These are phyloP conservation scores for Sonneratia caseolaris DNA, from an alignment of 345 rosid genomes.

Conservation along the genomic window DNA sequence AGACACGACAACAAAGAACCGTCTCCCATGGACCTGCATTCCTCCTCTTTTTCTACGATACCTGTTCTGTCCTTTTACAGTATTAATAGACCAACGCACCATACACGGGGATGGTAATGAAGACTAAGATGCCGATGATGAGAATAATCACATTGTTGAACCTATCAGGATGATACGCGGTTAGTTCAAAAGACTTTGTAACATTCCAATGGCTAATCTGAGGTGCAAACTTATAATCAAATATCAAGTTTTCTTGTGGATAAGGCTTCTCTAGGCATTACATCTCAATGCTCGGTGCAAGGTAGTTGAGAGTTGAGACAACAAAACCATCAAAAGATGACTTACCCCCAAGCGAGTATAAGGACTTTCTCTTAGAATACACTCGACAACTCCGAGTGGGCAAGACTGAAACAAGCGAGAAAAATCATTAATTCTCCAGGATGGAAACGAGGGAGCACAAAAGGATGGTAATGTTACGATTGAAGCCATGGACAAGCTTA, in stretches of 20 bases:
- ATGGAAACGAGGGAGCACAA: not conserved
- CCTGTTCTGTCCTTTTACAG: no score
- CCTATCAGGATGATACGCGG: conserved; percentile 22
- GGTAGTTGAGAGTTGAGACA: no score
- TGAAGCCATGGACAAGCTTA: not conserved
- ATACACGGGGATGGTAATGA: no score
- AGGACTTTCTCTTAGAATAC: conserved; percentile 98
- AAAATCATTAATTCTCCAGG: not conserved
- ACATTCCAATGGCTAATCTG: no score
- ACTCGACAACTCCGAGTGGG: conserved; percentile 85
- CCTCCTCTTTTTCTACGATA: no score
- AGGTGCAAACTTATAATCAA: no score
- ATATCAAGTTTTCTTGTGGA: no score
- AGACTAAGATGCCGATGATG: conserved; percentile 56
- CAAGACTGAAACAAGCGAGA: conserved; percentile 48
- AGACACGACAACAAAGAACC: no score
- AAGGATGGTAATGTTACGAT: not conserved
- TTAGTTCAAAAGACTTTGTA: not conserved
- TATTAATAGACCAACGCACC: no score
- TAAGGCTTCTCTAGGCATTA: no score
- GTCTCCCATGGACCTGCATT: no score
- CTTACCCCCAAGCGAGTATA: conserved; percentile 81
- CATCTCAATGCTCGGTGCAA: no score
- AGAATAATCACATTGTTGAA: conserved; percentile 68
- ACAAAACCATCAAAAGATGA: not conserved